Evolutionary conservation across 2,329 filamentous ascomycete species (phyloP).

Genomic region (Eutypa lata): DNA sequence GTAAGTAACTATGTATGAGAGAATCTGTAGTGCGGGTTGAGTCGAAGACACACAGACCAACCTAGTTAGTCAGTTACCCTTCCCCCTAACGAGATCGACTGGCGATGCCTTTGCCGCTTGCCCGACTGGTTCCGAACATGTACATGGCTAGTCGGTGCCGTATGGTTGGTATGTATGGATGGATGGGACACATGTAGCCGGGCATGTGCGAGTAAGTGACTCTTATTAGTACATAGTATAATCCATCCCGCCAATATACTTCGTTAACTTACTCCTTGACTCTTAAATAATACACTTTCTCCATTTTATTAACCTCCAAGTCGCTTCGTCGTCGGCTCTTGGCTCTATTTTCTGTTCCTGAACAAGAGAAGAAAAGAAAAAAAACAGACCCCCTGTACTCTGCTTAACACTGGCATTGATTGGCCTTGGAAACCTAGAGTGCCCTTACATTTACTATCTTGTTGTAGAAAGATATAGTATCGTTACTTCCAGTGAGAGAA

Average conservation of each 20-base stretch:
- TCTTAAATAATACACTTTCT: background rate
- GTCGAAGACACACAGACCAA: too few species aligned
- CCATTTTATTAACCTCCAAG: background rate
- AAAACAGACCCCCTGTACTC: too few species aligned
- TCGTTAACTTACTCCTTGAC: background rate
- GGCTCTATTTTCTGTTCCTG: background rate
- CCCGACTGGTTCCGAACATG: background rate
- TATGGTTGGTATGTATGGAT: background rate
- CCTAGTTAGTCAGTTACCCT: too few species aligned
- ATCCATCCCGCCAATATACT: background rate
- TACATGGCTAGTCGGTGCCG: background rate
- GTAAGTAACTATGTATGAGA: too few species aligned
- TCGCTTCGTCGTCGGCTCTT: background rate
- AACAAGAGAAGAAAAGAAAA: background rate
- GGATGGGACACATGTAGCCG: background rate
- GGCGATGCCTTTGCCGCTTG: background rate
- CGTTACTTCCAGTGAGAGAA: slow-evolving; percentile 9
- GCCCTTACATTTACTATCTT: background rate
- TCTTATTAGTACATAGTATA: background rate
- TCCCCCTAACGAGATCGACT: too few species aligned
- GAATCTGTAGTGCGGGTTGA: too few species aligned
- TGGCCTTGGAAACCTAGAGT: too few species aligned
- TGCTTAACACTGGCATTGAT: too few species aligned
- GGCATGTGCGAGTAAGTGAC: background rate
- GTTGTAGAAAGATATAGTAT: slow-evolving; percentile 4